These are phyloP conservation scores for Soucietia sequanensis DNA, from an alignment of 805 yeast genomes.

Conservation along the genomic window DNA sequence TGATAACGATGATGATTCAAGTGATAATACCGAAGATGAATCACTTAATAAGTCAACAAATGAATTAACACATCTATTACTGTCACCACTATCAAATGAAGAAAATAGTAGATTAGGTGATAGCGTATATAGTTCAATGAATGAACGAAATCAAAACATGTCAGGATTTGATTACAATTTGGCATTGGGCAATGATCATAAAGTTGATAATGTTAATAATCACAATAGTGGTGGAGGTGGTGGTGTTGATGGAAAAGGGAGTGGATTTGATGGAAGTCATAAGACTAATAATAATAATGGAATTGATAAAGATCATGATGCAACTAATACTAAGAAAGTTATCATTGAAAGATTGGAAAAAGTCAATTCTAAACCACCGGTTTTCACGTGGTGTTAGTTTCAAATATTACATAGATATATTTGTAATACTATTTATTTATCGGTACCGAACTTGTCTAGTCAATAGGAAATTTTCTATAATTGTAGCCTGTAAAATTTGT, in stretches of 20 bases:
- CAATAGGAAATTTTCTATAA: too few relatives aligned
- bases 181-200: neutral
- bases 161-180: slow-evolving; percentile 23
- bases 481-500: too few relatives aligned
- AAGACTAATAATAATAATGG: too few relatives aligned
- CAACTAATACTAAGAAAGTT: slow-evolving; percentile 41
- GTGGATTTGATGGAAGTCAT: too few relatives aligned
- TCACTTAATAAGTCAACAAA: neutral
- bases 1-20: neutral
- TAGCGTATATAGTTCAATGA: neutral
- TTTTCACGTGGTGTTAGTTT: slow-evolving; percentile 66
- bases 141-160: too few relatives aligned
- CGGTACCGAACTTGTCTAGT: too few relatives aligned
- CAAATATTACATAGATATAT: too few relatives aligned
- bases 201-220: neutral
- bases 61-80: slow-evolving; percentile 8
- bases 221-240: slow-evolving; percentile 4
- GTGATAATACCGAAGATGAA: slow-evolving; percentile 2
- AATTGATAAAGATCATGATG: too few relatives aligned
- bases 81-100: slow-evolving; percentile 7
- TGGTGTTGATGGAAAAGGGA: slow-evolving; percentile 4
- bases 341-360: slow-evolving; percentile 60
- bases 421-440: too few relatives aligned
- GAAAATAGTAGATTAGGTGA: slow-evolving; percentile 1
- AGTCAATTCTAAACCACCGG: slow-evolving; percentile 56